These are phyloP conservation scores for Fusarium pseudocircinatum DNA, from an alignment of 2,329 filamentous ascomycete species.

Conservation along the genomic window DNA sequence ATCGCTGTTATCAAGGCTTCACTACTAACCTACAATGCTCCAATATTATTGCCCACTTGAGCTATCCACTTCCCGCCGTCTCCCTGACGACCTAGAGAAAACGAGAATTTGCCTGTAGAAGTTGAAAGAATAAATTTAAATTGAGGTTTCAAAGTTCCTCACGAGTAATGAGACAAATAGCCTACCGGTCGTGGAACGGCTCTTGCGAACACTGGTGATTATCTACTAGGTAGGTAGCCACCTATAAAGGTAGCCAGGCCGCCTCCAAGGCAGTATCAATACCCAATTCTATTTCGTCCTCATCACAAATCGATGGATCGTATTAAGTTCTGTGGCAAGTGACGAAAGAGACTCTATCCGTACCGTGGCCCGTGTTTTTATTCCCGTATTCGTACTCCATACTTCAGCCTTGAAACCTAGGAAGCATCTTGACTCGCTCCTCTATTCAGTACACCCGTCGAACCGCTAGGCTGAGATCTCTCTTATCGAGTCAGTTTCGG, in stretches of 20 bases:
- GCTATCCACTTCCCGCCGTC: constrained; percentile 41
- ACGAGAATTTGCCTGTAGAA: background rate
- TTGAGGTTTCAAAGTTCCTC: background rate
- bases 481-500: background rate
- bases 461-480: background rate
- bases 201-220: background rate
- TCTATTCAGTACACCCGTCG: background rate
- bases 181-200: background rate
- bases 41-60: constrained; percentile 17
- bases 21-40: constrained; percentile 8
- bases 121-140: background rate
- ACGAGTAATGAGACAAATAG: background rate
- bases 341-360: background rate
- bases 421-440: constrained; percentile 15
- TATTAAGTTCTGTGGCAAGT: background rate
- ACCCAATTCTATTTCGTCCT: constrained; percentile 1
- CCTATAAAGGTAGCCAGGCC: constrained; percentile 2
- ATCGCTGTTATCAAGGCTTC: constrained; percentile 14
- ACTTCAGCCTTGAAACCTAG: background rate
- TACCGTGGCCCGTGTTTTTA: background rate
- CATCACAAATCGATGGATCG: background rate
- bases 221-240: background rate
- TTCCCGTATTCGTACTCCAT: constrained; percentile 30
- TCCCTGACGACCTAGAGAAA: constrained; percentile 31
- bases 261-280: background rate